Evolutionary conservation across 768 basidiomycete species (phyloP), one percentile per base, ranked within the genome.

Genomic region (Lactifluus hygrophoroides): DNA sequence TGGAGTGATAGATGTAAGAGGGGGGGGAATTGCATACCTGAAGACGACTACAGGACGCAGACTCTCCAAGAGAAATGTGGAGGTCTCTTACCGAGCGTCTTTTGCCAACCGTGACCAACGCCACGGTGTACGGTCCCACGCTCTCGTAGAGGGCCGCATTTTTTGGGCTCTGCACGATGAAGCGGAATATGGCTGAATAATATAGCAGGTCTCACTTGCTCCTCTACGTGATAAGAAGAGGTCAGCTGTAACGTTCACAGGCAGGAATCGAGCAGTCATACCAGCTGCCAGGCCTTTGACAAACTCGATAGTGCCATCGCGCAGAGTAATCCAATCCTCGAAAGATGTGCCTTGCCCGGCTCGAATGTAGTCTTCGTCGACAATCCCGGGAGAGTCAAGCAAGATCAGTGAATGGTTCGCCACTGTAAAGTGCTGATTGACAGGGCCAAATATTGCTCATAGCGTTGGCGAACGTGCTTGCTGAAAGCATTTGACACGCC

Each of bases 121-220:
- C 88, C 87, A 51, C 84, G 79, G 16, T 78, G 78, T 64, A 95
- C 90, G 8, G 79, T 76, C 0, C 84, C 85, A 47, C 74, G 75
- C 68, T 94, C 91, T 60, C 91, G 78, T 21, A 83, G 61, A 0
- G 87, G 84, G 16, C 94, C 94, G 65, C 94, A 96, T 0, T 76
- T 72, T 7, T 85, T 85, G 5, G 79, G 78, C 56, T 89, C 88
- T 0, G 86, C 79, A 35, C 94, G 78, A 7, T 82, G 81, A 16
- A 96, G 75, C 4, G 94, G 94, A 46, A 96, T 92, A 69, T 97
- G 94, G 52, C 80, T 86, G 56, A 97, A 76, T 25, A 97, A 71
- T 50, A 95, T 80, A n/a, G 80, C 68, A 13, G 84, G 83, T 23
- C 77, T 68, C 38, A 65, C 28, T 40, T 56, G 47, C 25, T 48